Evolutionary conservation across 2,329 filamentous ascomycete species (phyloP).

Genomic region (Passalora sequoiae): DNA sequence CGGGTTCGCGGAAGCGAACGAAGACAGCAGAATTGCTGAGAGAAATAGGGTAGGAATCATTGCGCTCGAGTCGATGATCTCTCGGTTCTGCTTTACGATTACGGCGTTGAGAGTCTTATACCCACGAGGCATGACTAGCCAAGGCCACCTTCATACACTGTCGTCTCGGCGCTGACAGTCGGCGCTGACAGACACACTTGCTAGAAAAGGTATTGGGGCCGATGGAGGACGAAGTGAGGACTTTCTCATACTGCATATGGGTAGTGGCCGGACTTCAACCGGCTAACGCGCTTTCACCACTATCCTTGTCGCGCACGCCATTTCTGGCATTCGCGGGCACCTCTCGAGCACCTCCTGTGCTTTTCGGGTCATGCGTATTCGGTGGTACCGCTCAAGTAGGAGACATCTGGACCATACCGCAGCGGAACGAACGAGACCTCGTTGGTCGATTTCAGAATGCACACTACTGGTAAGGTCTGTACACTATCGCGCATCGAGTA

Average conservation of each 20-base stretch:
- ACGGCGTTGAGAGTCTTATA: too few relatives aligned
- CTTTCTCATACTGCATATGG: background rate
- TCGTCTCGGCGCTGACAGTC: background rate
- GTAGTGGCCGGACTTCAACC: background rate
- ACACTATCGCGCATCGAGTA: too few relatives aligned
- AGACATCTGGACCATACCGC: too few relatives aligned
- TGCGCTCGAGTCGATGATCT: too few relatives aligned
- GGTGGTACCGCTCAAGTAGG: too few relatives aligned
- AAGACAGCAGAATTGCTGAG: background rate
- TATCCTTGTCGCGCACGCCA: background rate
- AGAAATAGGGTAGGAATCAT: background rate
- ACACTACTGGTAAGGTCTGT: too few relatives aligned
- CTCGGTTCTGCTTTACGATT: background rate
- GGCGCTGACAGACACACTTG: background rate
- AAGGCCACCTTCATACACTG: background rate
- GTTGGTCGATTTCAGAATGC: too few relatives aligned
- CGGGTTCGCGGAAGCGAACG: slow-evolving; percentile 5
- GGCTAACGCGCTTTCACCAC: background rate
- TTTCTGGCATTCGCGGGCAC: too few relatives aligned
- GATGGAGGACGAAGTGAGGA: background rate
- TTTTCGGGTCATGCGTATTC: too few relatives aligned
- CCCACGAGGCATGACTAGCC: too few relatives aligned
- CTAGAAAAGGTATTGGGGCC: background rate
- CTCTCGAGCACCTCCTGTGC: too few relatives aligned
- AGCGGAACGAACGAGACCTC: too few relatives aligned